phyloP scores from a whole-genome alignment of 2,329 filamentous ascomycete species.

The Acarospora socialis region DNA sequence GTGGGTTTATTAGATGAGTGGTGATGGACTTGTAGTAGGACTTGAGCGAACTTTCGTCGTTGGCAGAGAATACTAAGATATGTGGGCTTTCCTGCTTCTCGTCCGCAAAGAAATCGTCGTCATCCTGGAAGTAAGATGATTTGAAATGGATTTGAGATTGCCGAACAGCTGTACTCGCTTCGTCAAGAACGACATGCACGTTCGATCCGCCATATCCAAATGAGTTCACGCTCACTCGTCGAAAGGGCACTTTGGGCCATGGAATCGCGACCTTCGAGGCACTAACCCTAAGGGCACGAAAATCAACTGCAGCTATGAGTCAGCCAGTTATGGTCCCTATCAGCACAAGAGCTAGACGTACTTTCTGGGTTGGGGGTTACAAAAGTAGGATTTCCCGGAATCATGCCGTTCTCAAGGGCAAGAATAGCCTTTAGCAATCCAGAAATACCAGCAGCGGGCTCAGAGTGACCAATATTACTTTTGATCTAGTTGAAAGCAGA shows the following conservation, averaged over 20 bases:
- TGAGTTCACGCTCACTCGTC: slow-evolving; percentile 4
- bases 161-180: too few relatives aligned
- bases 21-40: too few relatives aligned
- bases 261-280: slow-evolving; percentile 5
- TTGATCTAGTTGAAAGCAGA: slow-evolving; percentile 9
- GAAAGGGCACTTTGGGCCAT: slow-evolving; percentile 2
- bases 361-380: slow-evolving; percentile 9
- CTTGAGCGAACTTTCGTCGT: too few relatives aligned
- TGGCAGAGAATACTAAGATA: too few relatives aligned
- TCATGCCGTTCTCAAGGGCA: slow-evolving; percentile 9
- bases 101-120: too few relatives aligned
- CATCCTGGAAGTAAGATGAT: too few relatives aligned
- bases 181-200: slow-evolving; percentile 12
- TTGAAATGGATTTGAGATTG: too few relatives aligned
- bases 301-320: too few relatives aligned
- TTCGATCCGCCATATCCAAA: slow-evolving; percentile 10
- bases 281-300: too few relatives aligned
- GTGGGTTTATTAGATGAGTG: neutral
- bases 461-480: slow-evolving; percentile 13
- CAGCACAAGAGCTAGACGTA: too few relatives aligned
- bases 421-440: slow-evolving; percentile 13
- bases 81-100: too few relatives aligned
- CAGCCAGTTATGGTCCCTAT: too few relatives aligned
- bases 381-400: slow-evolving; percentile 7
- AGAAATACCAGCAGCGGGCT: slow-evolving; percentile 11